Evolutionary conservation across 1,284 basidiomycete species (phyloP).

Genomic region (Chondrostereum purpureum): DNA sequence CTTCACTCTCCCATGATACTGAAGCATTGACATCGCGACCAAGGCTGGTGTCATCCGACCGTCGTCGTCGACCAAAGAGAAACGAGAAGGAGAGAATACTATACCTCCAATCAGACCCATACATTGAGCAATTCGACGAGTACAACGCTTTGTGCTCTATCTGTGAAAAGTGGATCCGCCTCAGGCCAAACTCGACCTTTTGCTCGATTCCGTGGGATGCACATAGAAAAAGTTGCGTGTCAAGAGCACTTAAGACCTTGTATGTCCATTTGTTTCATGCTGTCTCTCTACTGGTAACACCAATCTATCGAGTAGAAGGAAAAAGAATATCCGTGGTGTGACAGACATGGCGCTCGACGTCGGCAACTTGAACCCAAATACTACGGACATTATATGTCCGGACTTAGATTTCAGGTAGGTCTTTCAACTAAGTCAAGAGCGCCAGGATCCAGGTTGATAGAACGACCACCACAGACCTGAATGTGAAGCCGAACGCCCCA

Average conservation of each 20-base stretch:
- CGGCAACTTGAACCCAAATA: no score
- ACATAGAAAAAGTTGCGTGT: slow-evolving; percentile 67
- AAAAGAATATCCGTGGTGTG: background rate
- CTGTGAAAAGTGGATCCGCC: slow-evolving; percentile 76
- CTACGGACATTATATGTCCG: background rate
- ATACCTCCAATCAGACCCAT: slow-evolving; percentile 66
- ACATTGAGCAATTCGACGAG: slow-evolving; percentile 70
- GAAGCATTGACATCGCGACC: no score
- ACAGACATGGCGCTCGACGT: no score
- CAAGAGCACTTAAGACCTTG: slow-evolving; percentile 36
- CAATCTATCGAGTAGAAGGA: background rate
- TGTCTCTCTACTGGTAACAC: background rate
- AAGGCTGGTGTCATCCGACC: no score
- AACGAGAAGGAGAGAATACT: slow-evolving; percentile 74
- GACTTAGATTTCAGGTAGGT: background rate
- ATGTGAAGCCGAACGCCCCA: background rate
- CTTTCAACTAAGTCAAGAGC: background rate
- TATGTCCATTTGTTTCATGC: background rate
- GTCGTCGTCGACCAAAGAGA: slow-evolving; percentile 68
- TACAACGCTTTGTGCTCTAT: slow-evolving; percentile 71
- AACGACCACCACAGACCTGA: background rate
- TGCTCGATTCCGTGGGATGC: slow-evolving; percentile 83
- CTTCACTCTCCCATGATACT: no score
- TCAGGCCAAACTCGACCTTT: slow-evolving; percentile 75
- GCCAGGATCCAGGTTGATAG: background rate